Evolutionary conservation across 768 basidiomycete genomes (phyloP), one percentile per base, ranked within the genome.

Genomic region (Suillus decipiens): DNA sequence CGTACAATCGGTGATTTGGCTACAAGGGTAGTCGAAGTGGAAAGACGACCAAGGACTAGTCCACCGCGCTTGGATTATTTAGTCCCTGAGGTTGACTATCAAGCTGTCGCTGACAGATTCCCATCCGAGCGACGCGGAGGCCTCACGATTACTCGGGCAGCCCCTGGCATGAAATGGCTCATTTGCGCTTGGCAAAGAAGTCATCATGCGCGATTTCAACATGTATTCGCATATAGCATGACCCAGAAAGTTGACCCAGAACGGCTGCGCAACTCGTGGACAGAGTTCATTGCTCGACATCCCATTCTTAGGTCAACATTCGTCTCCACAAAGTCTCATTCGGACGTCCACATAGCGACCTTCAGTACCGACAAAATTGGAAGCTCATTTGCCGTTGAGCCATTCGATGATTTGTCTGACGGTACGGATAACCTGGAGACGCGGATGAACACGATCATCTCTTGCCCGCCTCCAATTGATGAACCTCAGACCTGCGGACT

Each of bases 141-240:
- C 31, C 68, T 73, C 1, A 64, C 69, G 22, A 62, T 77, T 43
- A 62, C 66, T 9, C 53, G 28, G 12, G 68, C 71, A n/a, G 67
- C 75, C 0, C 61, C 76, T 7, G 75, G 75, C 7, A 76, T 76
- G 75, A 74, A 75, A 54, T 76, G 76, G 76, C 61, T 74, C 63
- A 61, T 82, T 31, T 79, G 78, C 9, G 80, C 78, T 33, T 84
- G 82, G 82, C 76, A 80, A 62, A 70, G 70, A 45, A 81, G 80
- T 59, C 64, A 66, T n/a, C 71, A 76, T 39, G 75, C 76, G 8
- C 75, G 78, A 24, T 82, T 77, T 64, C 81, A 82, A 56, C 77
- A 79, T 64, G 77, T 76, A 41, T 83, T 83, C 59, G 77, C 77
- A 3, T 82, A 77, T 60, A 69, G 69, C 47, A 70, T 82, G 24